Conservation (phyloP, 2,329 filamentous ascomycete species). For the Tolypocladium ovalisporum region DNA sequence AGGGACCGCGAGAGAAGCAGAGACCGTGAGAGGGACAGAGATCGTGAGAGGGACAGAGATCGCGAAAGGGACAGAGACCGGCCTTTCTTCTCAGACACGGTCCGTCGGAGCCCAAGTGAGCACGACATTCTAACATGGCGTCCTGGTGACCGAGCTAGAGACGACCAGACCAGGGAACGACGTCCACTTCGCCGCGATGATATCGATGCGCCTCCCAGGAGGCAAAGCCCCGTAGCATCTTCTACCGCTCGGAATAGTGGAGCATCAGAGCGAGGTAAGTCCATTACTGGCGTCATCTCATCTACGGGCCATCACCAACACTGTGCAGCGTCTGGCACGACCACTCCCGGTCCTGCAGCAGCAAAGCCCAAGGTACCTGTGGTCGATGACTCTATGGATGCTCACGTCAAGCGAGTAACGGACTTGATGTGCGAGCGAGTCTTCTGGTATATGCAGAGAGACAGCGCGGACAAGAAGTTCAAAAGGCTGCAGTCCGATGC, state of each 20-base stretch:
- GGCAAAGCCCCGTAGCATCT: not conserved
- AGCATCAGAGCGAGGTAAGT: not conserved
- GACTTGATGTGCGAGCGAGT: constrained; percentile 13
- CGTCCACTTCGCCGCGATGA: not conserved
- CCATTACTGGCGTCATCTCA: not conserved
- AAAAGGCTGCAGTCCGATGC: constrained; percentile 7
- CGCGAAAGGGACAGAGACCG: not conserved
- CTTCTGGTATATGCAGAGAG: constrained; percentile 8
- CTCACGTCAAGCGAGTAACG: constrained; percentile 6
- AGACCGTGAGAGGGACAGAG: not conserved
- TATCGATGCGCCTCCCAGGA: not conserved
- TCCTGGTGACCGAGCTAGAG: not conserved
- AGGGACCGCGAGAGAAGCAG: not conserved
- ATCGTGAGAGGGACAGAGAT: not conserved
- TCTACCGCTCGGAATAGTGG: not conserved
- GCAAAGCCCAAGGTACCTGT: not conserved
- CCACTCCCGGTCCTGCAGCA: not conserved
- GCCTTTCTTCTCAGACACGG: not conserved
- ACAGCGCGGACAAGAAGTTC: constrained; percentile 7
- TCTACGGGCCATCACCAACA: not conserved
- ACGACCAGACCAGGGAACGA: not conserved
- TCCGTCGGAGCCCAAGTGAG: not conserved
- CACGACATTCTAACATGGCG: not conserved
- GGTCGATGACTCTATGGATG: not conserved
- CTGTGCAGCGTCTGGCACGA: not conserved